phyloP scores from a whole-genome alignment of 805 yeast genomes.

The Candida quercuum region DNA sequence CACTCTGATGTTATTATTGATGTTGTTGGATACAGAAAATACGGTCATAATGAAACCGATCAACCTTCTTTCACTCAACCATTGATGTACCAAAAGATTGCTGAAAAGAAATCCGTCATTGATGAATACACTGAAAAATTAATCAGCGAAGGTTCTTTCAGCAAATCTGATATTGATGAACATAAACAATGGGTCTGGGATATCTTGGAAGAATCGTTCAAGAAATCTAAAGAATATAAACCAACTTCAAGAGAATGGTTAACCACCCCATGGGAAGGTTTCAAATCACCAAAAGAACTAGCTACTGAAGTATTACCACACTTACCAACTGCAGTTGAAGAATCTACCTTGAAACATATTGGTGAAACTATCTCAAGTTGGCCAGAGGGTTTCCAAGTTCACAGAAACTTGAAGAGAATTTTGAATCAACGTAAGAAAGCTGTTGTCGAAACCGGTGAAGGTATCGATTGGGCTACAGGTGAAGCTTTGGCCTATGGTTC shows the following conservation, averaged over 20 bases:
- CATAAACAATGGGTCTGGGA: slow-evolving; percentile 99
- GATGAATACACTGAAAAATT: slow-evolving; percentile 81
- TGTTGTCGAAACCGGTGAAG: slow-evolving; percentile 81
- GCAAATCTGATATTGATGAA: slow-evolving; percentile 85
- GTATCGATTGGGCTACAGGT: slow-evolving; percentile 99
- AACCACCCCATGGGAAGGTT: slow-evolving; percentile 98
- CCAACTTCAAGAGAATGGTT: slow-evolving; percentile 97
- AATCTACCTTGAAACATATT: slow-evolving; percentile 62
- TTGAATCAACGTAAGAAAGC: slow-evolving; percentile 82
- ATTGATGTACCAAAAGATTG: slow-evolving; percentile 88
- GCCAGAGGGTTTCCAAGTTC: slow-evolving; percentile 85
- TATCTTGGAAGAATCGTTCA: slow-evolving; percentile 83
- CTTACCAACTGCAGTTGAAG: slow-evolving; percentile 88
- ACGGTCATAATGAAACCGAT: slow-evolving; percentile 99
- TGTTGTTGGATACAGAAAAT: slow-evolving; percentile 96
- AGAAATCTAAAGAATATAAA: slow-evolving; percentile 81
- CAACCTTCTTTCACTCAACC: slow-evolving; percentile 99
- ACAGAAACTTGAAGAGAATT: slow-evolving; percentile 94
- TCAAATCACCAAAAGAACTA: slow-evolving; percentile 94
- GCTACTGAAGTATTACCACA: slow-evolving; percentile 95
- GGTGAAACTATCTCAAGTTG: slow-evolving; percentile 76
- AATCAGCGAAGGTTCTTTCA: slow-evolving; percentile 81
- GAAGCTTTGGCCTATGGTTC: slow-evolving; percentile 98
- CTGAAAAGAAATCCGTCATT: slow-evolving; percentile 82
- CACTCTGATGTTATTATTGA: slow-evolving; percentile 95